phyloP scores from a whole-genome alignment of 345 rosid genomes.

The Cardiospermum halicacabum region DNA sequence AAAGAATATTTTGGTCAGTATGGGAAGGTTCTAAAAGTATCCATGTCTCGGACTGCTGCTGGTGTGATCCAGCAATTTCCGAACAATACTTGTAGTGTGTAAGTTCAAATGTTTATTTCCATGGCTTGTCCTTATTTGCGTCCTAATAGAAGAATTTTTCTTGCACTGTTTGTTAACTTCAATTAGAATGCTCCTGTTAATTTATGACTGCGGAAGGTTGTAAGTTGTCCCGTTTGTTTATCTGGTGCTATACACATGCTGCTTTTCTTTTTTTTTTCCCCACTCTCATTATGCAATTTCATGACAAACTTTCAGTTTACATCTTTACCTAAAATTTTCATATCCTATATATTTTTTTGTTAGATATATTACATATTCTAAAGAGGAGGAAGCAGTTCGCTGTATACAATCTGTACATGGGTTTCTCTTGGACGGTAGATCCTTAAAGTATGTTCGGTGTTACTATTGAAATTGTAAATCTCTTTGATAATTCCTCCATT shows the following conservation, averaged over 20 bases:
- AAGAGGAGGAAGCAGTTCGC: slow-evolving; percentile 87
- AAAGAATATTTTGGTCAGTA: slow-evolving; percentile 86
- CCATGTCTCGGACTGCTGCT: slow-evolving; percentile 86
- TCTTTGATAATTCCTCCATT: not conserved
- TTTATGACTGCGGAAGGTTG: not conserved
- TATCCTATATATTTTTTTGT: not conserved
- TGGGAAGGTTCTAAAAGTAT: slow-evolving; percentile 89
- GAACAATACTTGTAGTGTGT: slow-evolving; percentile 93
- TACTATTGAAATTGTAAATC: not conserved
- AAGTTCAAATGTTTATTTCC: slow-evolving; percentile 24
- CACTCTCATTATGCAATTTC: too few relatives aligned
- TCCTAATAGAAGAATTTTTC: not conserved
- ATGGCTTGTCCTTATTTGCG: not conserved
- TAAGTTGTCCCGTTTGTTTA: not conserved
- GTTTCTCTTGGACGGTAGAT: slow-evolving; percentile 78
- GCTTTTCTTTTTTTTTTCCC: too few relatives aligned
- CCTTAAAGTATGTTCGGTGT: slow-evolving; percentile 44
- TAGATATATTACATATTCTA: slow-evolving; percentile 78
- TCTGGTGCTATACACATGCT: not conserved
- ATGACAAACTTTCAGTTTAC: not conserved
- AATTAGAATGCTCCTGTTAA: not conserved
- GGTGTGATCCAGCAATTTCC: slow-evolving; percentile 85
- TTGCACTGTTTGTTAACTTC: not conserved
- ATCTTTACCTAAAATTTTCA: not conserved
- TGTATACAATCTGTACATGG: slow-evolving; percentile 94